These are phyloP conservation scores for Hippophae rhamnoides DNA, from an alignment of 306 rosid genomes.

Conservation along the genomic window DNA sequence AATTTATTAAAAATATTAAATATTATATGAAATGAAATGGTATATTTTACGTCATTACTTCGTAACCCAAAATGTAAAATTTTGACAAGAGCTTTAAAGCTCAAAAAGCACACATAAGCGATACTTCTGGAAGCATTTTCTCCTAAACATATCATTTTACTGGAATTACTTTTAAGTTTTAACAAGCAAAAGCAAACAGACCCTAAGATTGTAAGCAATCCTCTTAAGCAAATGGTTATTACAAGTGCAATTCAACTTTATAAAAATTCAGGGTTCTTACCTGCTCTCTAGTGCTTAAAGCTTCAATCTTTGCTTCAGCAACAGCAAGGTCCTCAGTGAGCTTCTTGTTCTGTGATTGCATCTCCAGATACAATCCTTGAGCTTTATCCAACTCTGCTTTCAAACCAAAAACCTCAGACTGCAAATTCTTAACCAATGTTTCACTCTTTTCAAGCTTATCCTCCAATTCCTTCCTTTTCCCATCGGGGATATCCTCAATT, in stretches of 20 bases:
- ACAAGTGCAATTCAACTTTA: neutral
- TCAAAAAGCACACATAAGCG: too few species aligned
- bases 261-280: conserved; percentile 25
- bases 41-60: too few species aligned
- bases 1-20: too few species aligned
- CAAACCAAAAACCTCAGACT: conserved; percentile 46
- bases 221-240: neutral
- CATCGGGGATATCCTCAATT: conserved; percentile 39
- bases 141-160: too few species aligned
- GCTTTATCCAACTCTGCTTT: conserved; percentile 60
- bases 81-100: too few species aligned
- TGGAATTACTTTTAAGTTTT: too few species aligned
- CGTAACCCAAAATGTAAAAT: too few species aligned
- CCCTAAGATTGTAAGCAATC: too few species aligned
- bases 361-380: conserved; percentile 44
- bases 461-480: conserved; percentile 35
- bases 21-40: too few species aligned
- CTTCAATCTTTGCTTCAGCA: conserved; percentile 50
- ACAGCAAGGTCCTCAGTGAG: conserved; percentile 52
- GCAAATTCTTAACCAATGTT: conserved; percentile 45
- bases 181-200: too few species aligned
- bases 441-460: conserved; percentile 44
- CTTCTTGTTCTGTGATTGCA: conserved; percentile 49
- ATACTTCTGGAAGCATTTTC: too few species aligned
- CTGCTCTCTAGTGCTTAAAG: conserved; percentile 30